Base-by-base conservation (phyloP, 805 yeast species). In the Nakazawaea ambrosiae region DNA sequence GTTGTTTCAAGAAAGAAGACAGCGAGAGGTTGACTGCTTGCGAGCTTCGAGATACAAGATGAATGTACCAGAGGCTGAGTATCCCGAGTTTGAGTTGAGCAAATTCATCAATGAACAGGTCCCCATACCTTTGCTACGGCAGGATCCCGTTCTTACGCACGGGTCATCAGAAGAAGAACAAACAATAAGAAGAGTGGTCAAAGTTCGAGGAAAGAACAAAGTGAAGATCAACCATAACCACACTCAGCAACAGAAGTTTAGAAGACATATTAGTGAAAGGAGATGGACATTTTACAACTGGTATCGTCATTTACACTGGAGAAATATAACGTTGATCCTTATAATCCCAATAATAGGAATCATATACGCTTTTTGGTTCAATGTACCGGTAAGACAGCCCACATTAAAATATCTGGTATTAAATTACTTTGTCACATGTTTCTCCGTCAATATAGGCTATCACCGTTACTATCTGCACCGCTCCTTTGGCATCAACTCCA, bases 401-500 rank as follows among this genome's bases (percentile, higher is more conserved):
- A 81, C 95, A 2, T 48, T 76, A 2, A 48, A 65, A 15, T 73
- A 81, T 51, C 68, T 78, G 1, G 37, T 78, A 11, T 45, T 65
- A 34, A 69, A 78, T 52, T 86, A 84, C 55, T 48, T 65, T 16
- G 50, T 75, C 41, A 72, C 86, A 11, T 78, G 86, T 19, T 48
- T 83, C n/a, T 75, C 87, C 27, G 75, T 86, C 50, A 83, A 89
- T 33, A 83, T 87, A 12, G 85, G 94, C 2, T 86, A 87, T 61
- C 96, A 86, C 54, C 66, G 95, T 33, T 69, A 80, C 42, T 85
- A 73, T 69, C 69, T 94, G 2, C 86, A 78, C 53, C 64, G 78
- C 28, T 52, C 82, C 5, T 75, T 75, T 54, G 40, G 35, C 8
- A 58, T 60, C 9, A 69, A 73, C n/a, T 48, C 61, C 18, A 50